Evolutionary conservation across 2,329 filamentous ascomycete species (phyloP), one percentile per base, ranked within the genome.

Genomic region (Aspergillus costaricaensis): DNA sequence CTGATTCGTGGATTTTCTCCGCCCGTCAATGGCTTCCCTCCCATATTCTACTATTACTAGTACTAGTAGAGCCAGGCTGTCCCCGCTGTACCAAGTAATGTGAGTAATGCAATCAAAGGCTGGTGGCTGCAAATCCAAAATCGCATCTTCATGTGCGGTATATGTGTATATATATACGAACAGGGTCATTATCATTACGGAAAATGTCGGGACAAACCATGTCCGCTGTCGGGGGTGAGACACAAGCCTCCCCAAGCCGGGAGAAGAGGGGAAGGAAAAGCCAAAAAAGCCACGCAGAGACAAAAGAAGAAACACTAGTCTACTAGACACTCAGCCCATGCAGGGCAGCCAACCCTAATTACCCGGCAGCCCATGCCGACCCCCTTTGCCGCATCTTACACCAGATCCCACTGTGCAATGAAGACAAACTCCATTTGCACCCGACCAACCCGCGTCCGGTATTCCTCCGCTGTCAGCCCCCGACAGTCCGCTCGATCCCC

Each of bases 391-490:
- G 17, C n/a, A 44, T n/a, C 23, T 59, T 32, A 67, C n/a, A 83
- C 77, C 64, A 87, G 68, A 60, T 83, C 80, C 85, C 85, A 88
- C 67, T 80, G 77, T 5, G 80, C 81, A 68, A 87, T 76, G 61
- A 76, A 80, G 5, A 77, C 77, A 77, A 82, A 85, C 2, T 75
- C 73, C 81, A 81, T 80, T 21, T 73, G 79, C 41, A 79, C 74
- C 59, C 77, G 76, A 1, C 81, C 82, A 60, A 77, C 77, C 65
- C 79, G 79, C 43, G 77, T 73, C 67, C 75, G 76, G 70, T 80
- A 85, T 66, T 84, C 80, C 52, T 76, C 68, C 14, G 73, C 71
- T 2, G 79, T 82, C 63, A 88, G 64, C 0, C 85, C 86, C 53
- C 84, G 78, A 3, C 77, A 83, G 69, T 85, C 81, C 48, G 77